A percentile compares a stretch with the other conserved stretches of the same genome.
Conservation (phyloP, 2,329 filamentous ascomycete genomes). For the Ilyonectria mors-panacis region DNA sequence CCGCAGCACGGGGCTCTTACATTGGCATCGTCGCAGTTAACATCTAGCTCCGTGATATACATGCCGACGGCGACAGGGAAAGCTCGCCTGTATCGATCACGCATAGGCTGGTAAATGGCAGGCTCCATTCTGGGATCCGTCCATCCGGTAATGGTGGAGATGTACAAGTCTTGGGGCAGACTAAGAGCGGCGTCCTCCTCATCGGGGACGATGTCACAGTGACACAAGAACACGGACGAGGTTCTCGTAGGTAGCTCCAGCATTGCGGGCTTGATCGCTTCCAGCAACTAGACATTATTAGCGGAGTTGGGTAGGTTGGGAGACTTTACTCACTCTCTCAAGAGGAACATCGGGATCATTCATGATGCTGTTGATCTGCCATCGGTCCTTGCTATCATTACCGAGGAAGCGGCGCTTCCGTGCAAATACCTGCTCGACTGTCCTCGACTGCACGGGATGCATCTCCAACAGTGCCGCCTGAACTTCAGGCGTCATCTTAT, state of each 20-base stretch:
- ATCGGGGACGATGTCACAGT: conserved; percentile 24
- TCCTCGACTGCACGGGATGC: conserved; percentile 26
- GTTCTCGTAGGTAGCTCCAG: conserved; percentile 25
- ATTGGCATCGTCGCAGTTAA: conserved; percentile 25
- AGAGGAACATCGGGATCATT: conserved; percentile 28
- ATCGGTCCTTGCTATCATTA: conserved; percentile 24
- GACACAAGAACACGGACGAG: conserved; percentile 25
- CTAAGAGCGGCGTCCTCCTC: conserved; percentile 26
- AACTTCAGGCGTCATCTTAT: conserved; percentile 27
- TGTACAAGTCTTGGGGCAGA: conserved; percentile 26
- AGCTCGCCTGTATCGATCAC: conserved; percentile 23
- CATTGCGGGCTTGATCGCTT: conserved; percentile 26
- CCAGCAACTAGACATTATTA: conserved; percentile 1
- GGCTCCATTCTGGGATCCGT: conserved; percentile 29
- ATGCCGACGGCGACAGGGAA: conserved; percentile 25
- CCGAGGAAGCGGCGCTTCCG: conserved; percentile 27
- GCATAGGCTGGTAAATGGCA: conserved; percentile 26
- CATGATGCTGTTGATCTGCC: conserved; percentile 33
- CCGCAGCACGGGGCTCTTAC: neutral
- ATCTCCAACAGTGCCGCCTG: conserved; percentile 19
- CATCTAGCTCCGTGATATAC: conserved; percentile 25
- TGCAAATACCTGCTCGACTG: conserved; percentile 26
- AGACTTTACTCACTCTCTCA: conserved; percentile 12
- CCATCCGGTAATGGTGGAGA: conserved; percentile 30
- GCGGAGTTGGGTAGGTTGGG: too few relatives aligned